phyloP scores from a whole-genome alignment of 2,329 filamentous ascomycete species.

The Stagonosporopsis vannaccii region DNA sequence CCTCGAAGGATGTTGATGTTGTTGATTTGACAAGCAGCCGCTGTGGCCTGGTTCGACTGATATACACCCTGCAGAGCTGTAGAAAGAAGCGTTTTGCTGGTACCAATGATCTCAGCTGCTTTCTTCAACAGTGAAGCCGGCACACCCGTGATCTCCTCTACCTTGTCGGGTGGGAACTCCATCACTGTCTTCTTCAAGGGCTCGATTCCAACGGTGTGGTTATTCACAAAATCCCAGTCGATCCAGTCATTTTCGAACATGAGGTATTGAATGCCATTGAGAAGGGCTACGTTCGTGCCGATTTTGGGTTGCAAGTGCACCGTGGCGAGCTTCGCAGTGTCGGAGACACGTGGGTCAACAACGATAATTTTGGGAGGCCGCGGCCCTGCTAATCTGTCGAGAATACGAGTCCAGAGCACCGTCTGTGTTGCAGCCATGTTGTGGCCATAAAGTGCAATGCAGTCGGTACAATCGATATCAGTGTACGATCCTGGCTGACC shows the following conservation, averaged over 20 bases:
- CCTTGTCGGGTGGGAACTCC: constrained; percentile 10
- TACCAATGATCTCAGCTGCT: constrained; percentile 17
- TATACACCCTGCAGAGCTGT: constrained; percentile 16
- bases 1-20: constrained; percentile 16
- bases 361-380: constrained; percentile 14
- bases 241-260: constrained; percentile 18
- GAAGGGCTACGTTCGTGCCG: constrained; percentile 16
- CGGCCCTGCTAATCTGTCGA: constrained; percentile 11
- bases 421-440: constrained; percentile 18
- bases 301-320: constrained; percentile 16
- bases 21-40: constrained; percentile 17
- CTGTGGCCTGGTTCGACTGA: constrained; percentile 17
- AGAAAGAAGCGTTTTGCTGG: constrained; percentile 12
- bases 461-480: constrained; percentile 18
- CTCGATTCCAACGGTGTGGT: constrained; percentile 13
- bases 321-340: constrained; percentile 17
- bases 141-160: constrained; percentile 13
- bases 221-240: constrained; percentile 10
- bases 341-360: constrained; percentile 14
- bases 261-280: constrained; percentile 16
- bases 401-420: constrained; percentile 9
- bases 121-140: constrained; percentile 7
- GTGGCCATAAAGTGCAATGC: constrained; percentile 13
- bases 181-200: constrained; percentile 5
- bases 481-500: constrained; percentile 16